A percentile compares a stretch with the other conserved stretches of the same genome.
These are phyloP conservation scores for Baorangia bicolor DNA, from an alignment of 768 basidiomycete species.

Conservation along the genomic window DNA sequence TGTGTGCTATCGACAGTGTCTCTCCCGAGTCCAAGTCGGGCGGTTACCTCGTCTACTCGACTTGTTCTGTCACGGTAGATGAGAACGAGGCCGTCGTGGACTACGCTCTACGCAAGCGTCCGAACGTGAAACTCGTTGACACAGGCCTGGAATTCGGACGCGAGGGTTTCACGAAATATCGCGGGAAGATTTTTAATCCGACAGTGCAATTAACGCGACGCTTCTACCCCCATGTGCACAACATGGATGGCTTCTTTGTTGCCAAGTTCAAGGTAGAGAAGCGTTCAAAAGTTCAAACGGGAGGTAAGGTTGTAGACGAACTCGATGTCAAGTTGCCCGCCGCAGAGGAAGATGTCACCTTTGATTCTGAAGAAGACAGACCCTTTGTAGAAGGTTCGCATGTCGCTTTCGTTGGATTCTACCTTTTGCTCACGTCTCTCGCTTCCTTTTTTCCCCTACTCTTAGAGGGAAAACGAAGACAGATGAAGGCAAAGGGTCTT, in stretches of 20 bases:
- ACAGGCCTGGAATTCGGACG: conserved; percentile 92
- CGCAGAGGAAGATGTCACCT: conserved; percentile 42
- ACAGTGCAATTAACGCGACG: conserved; percentile 79
- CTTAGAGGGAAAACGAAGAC: conserved; percentile 69
- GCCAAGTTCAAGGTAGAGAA: conserved; percentile 97
- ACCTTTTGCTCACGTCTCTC: conserved; percentile 3
- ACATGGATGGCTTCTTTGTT: conserved; percentile 99
- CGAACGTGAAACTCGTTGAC: conserved; percentile 88
- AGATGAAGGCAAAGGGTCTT: conserved; percentile 74
- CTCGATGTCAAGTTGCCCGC: conserved; percentile 26
- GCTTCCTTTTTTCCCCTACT: conserved; percentile 5
- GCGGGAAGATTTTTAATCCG: conserved; percentile 86
- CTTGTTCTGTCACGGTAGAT: conserved; percentile 96
- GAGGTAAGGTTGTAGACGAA: conserved; percentile 26
- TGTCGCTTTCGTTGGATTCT: not conserved
- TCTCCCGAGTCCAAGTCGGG: conserved; percentile 88
- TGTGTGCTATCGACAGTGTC: conserved; percentile 97
- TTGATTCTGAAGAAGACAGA: conserved; percentile 76
- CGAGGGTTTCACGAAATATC: conserved; percentile 86
- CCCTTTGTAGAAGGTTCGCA: conserved; percentile 76
- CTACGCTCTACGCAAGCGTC: conserved; percentile 93
- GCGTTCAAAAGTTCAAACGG: conserved; percentile 49
- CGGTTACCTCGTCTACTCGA: conserved; percentile 95
- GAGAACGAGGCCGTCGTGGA: conserved; percentile 99
- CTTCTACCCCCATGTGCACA: conserved; percentile 97